Evolutionary conservation across 441 rosid genomes (phyloP).

Genomic region (Gossypium gossypioides): DNA sequence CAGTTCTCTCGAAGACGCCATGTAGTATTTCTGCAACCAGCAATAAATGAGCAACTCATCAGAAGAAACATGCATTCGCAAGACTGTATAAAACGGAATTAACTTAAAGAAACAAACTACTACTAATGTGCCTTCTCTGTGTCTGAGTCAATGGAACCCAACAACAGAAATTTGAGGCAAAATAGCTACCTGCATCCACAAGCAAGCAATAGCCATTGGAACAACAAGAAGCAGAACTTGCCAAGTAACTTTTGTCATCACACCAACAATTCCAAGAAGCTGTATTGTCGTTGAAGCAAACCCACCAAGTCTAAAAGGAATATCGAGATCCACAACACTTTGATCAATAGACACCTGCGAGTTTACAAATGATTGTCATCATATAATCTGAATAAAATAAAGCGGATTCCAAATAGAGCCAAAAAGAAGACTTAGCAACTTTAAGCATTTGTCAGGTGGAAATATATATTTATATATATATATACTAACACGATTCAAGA

Average conservation of each 20-base stretch:
- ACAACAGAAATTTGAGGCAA: background rate
- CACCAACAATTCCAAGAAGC: conserved; percentile 88
- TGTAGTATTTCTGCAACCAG: conserved; percentile 85
- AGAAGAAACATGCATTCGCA: background rate
- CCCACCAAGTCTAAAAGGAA: conserved; percentile 97
- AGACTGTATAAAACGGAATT: background rate
- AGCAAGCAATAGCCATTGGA: conserved; percentile 95
- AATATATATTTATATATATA: background rate
- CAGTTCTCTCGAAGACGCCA: conserved; percentile 97
- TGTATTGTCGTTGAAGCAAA: conserved; percentile 99
- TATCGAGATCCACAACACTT: conserved; percentile 98
- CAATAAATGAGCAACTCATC: background rate
- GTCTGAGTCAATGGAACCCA: conserved; percentile 6
- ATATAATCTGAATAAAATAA: conserved; percentile 1
- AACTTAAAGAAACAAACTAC: conserved; percentile 6
- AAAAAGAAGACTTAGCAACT: background rate
- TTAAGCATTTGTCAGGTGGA: background rate
- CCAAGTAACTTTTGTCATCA: conserved; percentile 96
- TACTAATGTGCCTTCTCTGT: background rate
- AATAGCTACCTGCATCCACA: conserved; percentile 94
- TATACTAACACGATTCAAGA: conserved; percentile 75
- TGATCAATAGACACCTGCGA: conserved; percentile 94
- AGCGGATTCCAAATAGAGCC: background rate
- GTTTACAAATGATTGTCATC: conserved; percentile 10
- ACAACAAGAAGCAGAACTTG: conserved; percentile 92